These are phyloP conservation scores for Ganoderma boninense DNA, from an alignment of 1,284 basidiomycete species.

Conservation along the genomic window DNA sequence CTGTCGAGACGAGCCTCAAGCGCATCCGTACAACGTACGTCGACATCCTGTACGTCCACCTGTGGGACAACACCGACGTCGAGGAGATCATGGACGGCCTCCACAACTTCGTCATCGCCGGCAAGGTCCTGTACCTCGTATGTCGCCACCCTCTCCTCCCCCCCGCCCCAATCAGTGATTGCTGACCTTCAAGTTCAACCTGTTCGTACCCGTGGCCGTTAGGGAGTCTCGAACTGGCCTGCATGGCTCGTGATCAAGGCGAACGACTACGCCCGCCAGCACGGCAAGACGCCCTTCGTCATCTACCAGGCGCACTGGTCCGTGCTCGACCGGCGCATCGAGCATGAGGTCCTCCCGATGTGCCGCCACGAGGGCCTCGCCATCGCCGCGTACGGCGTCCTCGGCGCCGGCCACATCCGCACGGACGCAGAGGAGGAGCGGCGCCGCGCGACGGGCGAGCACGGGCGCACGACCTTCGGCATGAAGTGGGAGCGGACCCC, in stretches of 20 bases:
- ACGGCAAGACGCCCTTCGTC: slow-evolving; percentile 56
- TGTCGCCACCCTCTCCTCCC: slow-evolving; percentile 11
- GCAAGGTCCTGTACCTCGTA: slow-evolving; percentile 50
- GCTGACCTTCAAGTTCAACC: too few relatives aligned
- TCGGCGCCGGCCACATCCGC: slow-evolving; percentile 38
- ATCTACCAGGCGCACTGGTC: slow-evolving; percentile 61
- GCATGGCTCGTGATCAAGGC: slow-evolving; percentile 62
- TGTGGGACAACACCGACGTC: slow-evolving; percentile 60
- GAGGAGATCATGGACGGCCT: slow-evolving; percentile 61
- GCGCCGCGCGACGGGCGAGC: slow-evolving; percentile 35
- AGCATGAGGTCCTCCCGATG: slow-evolving; percentile 64
- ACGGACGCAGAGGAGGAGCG: slow-evolving; percentile 39
- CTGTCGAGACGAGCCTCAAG: slow-evolving; percentile 54
- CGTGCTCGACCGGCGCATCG: slow-evolving; percentile 52
- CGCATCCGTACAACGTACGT: slow-evolving; percentile 65
- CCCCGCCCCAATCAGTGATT: too few relatives aligned
- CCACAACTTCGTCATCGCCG: slow-evolving; percentile 44
- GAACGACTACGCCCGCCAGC: slow-evolving; percentile 57
- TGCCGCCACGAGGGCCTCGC: slow-evolving; percentile 49
- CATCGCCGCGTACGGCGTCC: slow-evolving; percentile 26
- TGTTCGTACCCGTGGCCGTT: too few relatives aligned
- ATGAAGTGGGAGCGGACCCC: slow-evolving; percentile 33
- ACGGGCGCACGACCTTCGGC: slow-evolving; percentile 44
- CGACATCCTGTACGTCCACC: slow-evolving; percentile 49
- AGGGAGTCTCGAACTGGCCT: slow-evolving; percentile 51